Conservation (phyloP, 768 basidiomycete genomes). For the Lactarius indigo region DNA sequence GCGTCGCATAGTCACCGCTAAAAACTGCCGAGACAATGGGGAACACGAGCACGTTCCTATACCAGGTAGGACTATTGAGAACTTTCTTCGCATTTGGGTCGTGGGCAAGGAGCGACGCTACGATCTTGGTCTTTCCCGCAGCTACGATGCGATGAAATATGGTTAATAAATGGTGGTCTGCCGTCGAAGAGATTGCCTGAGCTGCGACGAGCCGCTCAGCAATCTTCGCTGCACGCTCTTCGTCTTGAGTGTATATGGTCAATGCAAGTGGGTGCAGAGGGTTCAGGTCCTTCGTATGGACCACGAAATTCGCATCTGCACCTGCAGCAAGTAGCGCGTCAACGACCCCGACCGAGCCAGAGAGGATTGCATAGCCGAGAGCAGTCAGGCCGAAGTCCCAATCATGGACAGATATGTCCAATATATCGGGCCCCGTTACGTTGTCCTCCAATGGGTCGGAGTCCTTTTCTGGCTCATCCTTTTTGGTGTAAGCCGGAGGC, state of each 20-base stretch:
- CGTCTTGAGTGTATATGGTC: conserved; percentile 29
- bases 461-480: conserved; percentile 28
- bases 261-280: conserved; percentile 32
- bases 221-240: conserved; percentile 27
- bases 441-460: conserved; percentile 48
- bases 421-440: conserved; percentile 48
- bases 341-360: conserved; percentile 42
- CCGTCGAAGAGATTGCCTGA: conserved; percentile 32
- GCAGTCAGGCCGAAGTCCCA: conserved; percentile 59
- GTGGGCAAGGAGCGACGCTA: conserved; percentile 28
- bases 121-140: conserved; percentile 27
- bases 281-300: conserved; percentile 29
- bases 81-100: conserved; percentile 35
- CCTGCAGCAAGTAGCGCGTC: conserved; percentile 46
- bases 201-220: conserved; percentile 31
- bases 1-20: conserved; percentile 28
- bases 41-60: conserved; percentile 16
- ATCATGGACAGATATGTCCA: conserved; percentile 51
- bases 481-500: conserved; percentile 28
- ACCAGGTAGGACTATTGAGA: conserved; percentile 29
- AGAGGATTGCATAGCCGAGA: conserved; percentile 49
- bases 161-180: conserved; percentile 30
- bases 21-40: conserved; percentile 33
- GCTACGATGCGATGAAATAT: conserved; percentile 34
- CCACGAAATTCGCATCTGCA: conserved; percentile 41